Evolutionary conservation across 2,329 filamentous ascomycete genomes (phyloP).

Genomic region (Alternaria sp.): DNA sequence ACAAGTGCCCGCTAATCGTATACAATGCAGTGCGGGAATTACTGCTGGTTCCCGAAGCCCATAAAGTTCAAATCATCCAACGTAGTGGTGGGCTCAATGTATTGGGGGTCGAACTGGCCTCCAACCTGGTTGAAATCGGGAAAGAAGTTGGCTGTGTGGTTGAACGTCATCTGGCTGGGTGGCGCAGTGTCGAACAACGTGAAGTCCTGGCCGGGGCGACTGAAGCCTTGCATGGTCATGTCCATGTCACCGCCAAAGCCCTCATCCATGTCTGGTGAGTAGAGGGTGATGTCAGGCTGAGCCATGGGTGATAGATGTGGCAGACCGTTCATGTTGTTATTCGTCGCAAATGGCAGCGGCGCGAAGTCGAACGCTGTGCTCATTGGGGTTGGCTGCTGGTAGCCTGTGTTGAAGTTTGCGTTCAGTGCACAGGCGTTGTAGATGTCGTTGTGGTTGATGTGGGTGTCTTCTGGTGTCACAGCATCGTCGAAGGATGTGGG

Average conservation of each 20-base stretch:
- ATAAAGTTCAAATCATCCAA: constrained; percentile 41
- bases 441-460: constrained; percentile 68
- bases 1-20: constrained; percentile 30
- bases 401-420: constrained; percentile 66
- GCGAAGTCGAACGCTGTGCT: constrained; percentile 49
- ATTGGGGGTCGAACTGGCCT: constrained; percentile 46
- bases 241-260: constrained; percentile 60
- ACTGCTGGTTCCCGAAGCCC: constrained; percentile 31
- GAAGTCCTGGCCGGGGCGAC: constrained; percentile 62
- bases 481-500: constrained; percentile 53
- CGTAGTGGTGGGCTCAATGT: constrained; percentile 35
- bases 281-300: constrained; percentile 72
- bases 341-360: constrained; percentile 45
- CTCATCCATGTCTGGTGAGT: constrained; percentile 70
- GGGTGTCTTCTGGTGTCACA: constrained; percentile 54
- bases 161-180: constrained; percentile 30
- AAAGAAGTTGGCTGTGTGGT: constrained; percentile 44
- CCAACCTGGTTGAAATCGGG: constrained; percentile 50
- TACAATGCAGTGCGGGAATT: constrained; percentile 18
- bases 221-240: constrained; percentile 39
- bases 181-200: constrained; percentile 59
- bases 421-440: constrained; percentile 62
- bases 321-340: constrained; percentile 30
- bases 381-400: constrained; percentile 61
- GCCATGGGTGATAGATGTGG: constrained; percentile 72